A percentile compares a stretch with the other conserved stretches of the same genome.
Conservation (phyloP, 148 eudicot species). For the Linanthus parryae region DNA sequence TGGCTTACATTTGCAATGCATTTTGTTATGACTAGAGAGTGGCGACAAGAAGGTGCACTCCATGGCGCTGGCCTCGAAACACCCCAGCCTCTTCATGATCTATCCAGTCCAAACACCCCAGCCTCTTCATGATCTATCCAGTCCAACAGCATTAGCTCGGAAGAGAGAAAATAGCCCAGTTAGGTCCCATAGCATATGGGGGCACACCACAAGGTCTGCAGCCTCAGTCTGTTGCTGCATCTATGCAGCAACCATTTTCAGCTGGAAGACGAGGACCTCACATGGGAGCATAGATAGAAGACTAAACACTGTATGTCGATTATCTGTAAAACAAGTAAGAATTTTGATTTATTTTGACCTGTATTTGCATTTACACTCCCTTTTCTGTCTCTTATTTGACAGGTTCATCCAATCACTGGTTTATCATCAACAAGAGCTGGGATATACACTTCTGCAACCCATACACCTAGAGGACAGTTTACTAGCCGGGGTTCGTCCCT, state of each 20-base stretch:
- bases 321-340: slow-evolving; percentile 8
- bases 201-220: slow-evolving; percentile 31
- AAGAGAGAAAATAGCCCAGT: slow-evolving; percentile 58
- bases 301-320: slow-evolving; percentile 39
- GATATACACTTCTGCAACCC: no score
- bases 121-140: slow-evolving; percentile 48
- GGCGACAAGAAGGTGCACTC: slow-evolving; percentile 77
- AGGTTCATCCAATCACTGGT: slow-evolving; percentile 29
- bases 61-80: no score
- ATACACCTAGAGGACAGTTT: no score
- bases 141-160: slow-evolving; percentile 69
- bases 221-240: slow-evolving; percentile 22
- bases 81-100: slow-evolving; percentile 50
- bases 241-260: slow-evolving; percentile 42
- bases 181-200: slow-evolving; percentile 37
- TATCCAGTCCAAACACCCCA: no score
- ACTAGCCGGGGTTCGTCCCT: no score
- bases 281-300: slow-evolving; percentile 53
- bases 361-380: no score
- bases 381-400: slow-evolving; percentile 6
- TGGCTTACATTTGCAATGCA: slow-evolving; percentile 3
- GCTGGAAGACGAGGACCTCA: slow-evolving; percentile 33
- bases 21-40: slow-evolving; percentile 47
- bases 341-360: no score
- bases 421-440: slow-evolving; percentile 17